These are phyloP conservation scores for Vaccinium macrocarpon DNA, from an alignment of 148 eudicot species.

Conservation along the genomic window DNA sequence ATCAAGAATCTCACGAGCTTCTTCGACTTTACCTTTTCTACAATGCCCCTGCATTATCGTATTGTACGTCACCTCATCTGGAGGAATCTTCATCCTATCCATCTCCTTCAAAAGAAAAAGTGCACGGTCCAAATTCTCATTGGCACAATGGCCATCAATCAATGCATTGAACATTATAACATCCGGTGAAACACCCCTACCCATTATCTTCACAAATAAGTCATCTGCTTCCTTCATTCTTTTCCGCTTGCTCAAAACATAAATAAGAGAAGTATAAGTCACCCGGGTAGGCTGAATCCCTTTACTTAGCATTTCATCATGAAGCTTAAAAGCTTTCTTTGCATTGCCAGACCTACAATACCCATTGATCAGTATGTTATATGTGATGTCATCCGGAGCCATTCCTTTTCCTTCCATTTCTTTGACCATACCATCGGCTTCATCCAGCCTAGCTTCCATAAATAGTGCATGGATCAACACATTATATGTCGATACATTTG, in stretches of 20 bases:
- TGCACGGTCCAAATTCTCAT: slow-evolving; percentile 47
- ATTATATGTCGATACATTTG: slow-evolving; percentile 69
- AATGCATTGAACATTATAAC: slow-evolving; percentile 69
- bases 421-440: slow-evolving; percentile 49
- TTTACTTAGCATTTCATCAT: slow-evolving; percentile 57
- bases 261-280: slow-evolving; percentile 75
- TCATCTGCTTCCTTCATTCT: slow-evolving; percentile 65
- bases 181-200: slow-evolving; percentile 54
- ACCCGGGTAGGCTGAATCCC: slow-evolving; percentile 58
- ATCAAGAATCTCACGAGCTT: slow-evolving; percentile 58
- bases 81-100: slow-evolving; percentile 42
- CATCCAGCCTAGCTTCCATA: slow-evolving; percentile 50
- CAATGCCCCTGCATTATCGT: slow-evolving; percentile 72
- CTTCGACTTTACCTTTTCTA: slow-evolving; percentile 59
- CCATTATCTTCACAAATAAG: slow-evolving; percentile 43
- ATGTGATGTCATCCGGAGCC: slow-evolving; percentile 51
- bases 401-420: slow-evolving; percentile 59
- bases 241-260: slow-evolving; percentile 54
- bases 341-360: slow-evolving; percentile 58
- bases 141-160: slow-evolving; percentile 65
- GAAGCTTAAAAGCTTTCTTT: slow-evolving; percentile 51
- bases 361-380: slow-evolving; percentile 68
- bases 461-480: slow-evolving; percentile 54
- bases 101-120: slow-evolving; percentile 51
- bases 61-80: slow-evolving; percentile 81